A percentile compares a stretch with the other conserved stretches of the same genome.
Evolutionary conservation across 2,329 filamentous ascomycete species (phyloP).

Genomic region (Helicocarpus griseus): DNA sequence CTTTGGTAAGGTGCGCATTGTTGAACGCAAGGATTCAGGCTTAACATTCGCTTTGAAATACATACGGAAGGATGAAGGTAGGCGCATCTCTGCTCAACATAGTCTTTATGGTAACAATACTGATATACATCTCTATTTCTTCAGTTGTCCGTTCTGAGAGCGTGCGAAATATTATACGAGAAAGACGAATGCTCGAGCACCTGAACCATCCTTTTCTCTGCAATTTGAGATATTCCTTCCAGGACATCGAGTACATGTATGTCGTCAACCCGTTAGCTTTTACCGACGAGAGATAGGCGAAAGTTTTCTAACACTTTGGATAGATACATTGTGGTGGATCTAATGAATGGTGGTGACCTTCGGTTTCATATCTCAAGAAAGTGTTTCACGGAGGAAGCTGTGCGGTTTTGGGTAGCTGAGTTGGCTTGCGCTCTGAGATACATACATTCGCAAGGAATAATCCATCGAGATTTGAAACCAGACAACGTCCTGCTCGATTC

Average conservation of each 20-base stretch:
- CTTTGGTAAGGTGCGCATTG: conserved; percentile 97
- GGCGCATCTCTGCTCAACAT: conserved; percentile 17
- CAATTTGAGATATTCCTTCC: conserved; percentile 97
- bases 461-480: conserved; percentile 84
- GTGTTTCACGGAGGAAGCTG: conserved; percentile 93
- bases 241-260: conserved; percentile 97
- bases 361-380: conserved; percentile 97
- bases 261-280: conserved; percentile 24
- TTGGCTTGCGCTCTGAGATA: conserved; percentile 84
- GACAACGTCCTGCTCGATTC: conserved; percentile 83
- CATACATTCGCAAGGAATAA: conserved; percentile 75
- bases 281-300: not conserved
- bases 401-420: conserved; percentile 94
- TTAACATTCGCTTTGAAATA: conserved; percentile 96
- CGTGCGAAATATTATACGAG: conserved; percentile 94
- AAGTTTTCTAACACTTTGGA: conserved; percentile 17
- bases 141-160: conserved; percentile 93
- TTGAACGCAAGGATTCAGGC: conserved; percentile 91
- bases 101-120: not conserved
- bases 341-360: conserved; percentile 95
- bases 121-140: conserved; percentile 20
- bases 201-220: conserved; percentile 97
- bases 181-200: conserved; percentile 95
- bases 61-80: conserved; percentile 96
- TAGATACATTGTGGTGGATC: conserved; percentile 85